Evolutionary conservation across 176 grass and related monocot species (phyloP), one percentile per base, ranked within the genome.

Genomic region (Neostapfia colusana): DNA sequence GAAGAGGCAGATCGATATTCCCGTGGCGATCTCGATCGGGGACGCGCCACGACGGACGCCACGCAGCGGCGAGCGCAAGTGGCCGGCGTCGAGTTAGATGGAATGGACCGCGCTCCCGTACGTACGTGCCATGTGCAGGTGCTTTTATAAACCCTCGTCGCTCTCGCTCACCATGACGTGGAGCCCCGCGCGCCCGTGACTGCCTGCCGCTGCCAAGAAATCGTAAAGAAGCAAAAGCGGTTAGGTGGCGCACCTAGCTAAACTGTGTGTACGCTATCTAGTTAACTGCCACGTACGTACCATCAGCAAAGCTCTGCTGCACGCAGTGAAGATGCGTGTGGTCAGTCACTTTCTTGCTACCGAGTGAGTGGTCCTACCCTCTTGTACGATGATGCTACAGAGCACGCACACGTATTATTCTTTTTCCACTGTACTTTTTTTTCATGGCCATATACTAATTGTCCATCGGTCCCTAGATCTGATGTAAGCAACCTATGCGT

Each of bases 171-270:
- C 16, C 20, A 51, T 12, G 17, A n/a, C 13, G 77, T 81, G 71
- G 77, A 43, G 63, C 62, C 70, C 83, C 51, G 8, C 1, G 2
- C 31, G 8, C 1, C 31, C 31, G 3, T 31, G 31, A 31, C 31
- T 31, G 31, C 31, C 31, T 31, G 3, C 14, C 2, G 35, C 63
- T 70, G 82, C 57, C 38, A 61, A 34, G 74, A 65, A 65, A 72
- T 62, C 59, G 42, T 75, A 75, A 81, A 81, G 26, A 63, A 64
- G 70, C 63, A 70, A 71, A 81, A 81, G 37, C 1, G 13, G 35
- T 55, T 71, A 44, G 26, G 66, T 79, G 68, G 48, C 55, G 16
- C 57, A 39, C 27, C 26, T 45, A 83, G 48, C 48, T 44, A 31
- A 60, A 56, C 0, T 1, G 31, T n/a, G n/a, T n/a, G n/a, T 48